These are phyloP conservation scores for Hyphodiscus sp. DNA, from an alignment of 2,329 filamentous ascomycete genomes.

Conservation along the genomic window DNA sequence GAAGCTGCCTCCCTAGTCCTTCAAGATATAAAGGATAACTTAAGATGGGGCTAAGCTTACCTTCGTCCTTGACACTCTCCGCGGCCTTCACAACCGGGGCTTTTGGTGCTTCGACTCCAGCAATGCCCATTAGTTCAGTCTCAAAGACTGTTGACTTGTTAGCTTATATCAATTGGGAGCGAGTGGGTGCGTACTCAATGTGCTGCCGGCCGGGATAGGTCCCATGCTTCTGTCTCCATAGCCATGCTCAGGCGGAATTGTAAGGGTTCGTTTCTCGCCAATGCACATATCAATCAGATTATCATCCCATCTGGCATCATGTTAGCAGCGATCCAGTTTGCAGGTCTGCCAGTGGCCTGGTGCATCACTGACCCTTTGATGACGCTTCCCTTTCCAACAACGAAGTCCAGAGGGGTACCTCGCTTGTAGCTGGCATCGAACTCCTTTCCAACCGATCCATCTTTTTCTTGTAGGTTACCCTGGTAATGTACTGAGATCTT, in stretches of 20 bases:
- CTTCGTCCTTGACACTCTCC: constrained; percentile 8
- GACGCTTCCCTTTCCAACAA: constrained; percentile 71
- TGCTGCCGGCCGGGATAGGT: constrained; percentile 76
- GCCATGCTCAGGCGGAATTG: constrained; percentile 77
- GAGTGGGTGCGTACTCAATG: constrained; percentile 53
- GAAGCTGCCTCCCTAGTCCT: constrained; percentile 18
- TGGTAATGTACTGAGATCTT: constrained; percentile 81
- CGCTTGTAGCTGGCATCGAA: constrained; percentile 86
- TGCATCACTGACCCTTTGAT: constrained; percentile 68
- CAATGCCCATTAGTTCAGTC: constrained; percentile 81
- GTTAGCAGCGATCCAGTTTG: constrained; percentile 4
- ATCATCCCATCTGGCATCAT: constrained; percentile 68
- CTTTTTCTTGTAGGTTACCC: constrained; percentile 64
- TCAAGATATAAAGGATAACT: no score
- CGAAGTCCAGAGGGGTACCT: constrained; percentile 69
- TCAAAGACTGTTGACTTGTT: constrained; percentile 61
- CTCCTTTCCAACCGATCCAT: constrained; percentile 53
- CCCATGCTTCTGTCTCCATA: constrained; percentile 74
- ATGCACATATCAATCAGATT: constrained; percentile 92
- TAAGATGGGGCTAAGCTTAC: no score
- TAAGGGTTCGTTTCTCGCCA: constrained; percentile 85
- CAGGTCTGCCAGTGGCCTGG: background rate
- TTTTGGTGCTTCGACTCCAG: constrained; percentile 51
- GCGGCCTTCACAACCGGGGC: constrained; percentile 22
- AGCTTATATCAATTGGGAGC: constrained; percentile 8